Conservation (phyloP, 2,329 filamentous ascomycete genomes). For the Colletotrichum euphorbiae region DNA sequence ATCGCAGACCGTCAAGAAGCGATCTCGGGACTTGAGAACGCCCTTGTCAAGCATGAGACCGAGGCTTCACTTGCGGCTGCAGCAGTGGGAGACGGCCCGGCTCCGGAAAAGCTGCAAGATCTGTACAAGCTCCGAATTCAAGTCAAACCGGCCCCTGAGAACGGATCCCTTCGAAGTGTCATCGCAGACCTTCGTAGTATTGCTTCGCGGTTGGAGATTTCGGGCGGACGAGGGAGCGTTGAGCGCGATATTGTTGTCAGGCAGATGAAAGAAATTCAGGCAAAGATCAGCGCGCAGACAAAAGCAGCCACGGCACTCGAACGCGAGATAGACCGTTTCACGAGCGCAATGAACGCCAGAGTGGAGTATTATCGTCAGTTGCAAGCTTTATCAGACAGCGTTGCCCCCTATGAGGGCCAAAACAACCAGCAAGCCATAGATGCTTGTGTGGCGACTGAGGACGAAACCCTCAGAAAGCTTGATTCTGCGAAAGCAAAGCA, state of each 20-base stretch:
- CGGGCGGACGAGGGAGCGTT: slow-evolving; percentile 47
- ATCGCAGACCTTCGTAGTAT: slow-evolving; percentile 77
- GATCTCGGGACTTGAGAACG: slow-evolving; percentile 81
- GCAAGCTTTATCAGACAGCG: slow-evolving; percentile 89
- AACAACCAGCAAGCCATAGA: slow-evolving; percentile 64
- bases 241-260: slow-evolving; percentile 75
- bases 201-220: slow-evolving; percentile 69
- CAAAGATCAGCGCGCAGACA: slow-evolving; percentile 61
- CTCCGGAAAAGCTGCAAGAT: slow-evolving; percentile 70
- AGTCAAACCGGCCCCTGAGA: slow-evolving; percentile 60
- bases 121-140: slow-evolving; percentile 61
- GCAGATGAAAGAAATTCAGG: slow-evolving; percentile 72
- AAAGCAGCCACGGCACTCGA: slow-evolving; percentile 65
- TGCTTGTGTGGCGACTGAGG: slow-evolving; percentile 57
- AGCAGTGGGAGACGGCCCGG: slow-evolving; percentile 73
- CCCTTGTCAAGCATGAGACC: slow-evolving; percentile 79
- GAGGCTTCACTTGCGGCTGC: slow-evolving; percentile 71
- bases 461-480: slow-evolving; percentile 67
- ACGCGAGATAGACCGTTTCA: slow-evolving; percentile 81
- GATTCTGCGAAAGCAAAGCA: slow-evolving; percentile 76
- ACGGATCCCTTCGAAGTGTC: slow-evolving; percentile 76
- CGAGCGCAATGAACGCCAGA: slow-evolving; percentile 82
- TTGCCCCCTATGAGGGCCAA: slow-evolving; percentile 77
- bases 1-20: slow-evolving; percentile 83
- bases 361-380: slow-evolving; percentile 92